Percentiles rank a stretch among this genome's conserved stretches.
Evolutionary conservation across 345 rosid species (phyloP).

Genomic region (Heritiera fomes): DNA sequence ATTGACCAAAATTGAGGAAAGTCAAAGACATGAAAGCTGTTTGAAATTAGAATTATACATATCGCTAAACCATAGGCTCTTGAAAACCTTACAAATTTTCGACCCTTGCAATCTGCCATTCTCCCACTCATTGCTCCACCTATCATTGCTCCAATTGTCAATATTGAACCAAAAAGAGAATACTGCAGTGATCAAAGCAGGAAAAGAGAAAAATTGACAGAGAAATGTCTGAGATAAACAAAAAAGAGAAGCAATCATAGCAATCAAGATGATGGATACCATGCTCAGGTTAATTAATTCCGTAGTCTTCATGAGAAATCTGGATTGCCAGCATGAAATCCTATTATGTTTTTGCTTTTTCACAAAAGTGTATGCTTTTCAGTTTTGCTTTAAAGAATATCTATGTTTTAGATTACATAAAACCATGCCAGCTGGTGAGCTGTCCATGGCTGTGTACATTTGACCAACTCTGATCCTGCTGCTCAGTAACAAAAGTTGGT

Average conservation of each 20-base stretch:
- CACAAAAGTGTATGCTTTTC: too few species aligned
- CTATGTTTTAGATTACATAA: too few species aligned
- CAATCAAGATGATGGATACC: neutral
- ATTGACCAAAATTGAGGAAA: neutral
- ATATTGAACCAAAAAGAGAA: constrained; percentile 74
- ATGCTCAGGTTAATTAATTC: neutral
- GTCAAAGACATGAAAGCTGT: neutral
- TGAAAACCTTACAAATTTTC: constrained; percentile 57
- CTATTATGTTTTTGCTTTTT: too few species aligned
- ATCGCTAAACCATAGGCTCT: neutral
- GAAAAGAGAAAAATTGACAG: neutral
- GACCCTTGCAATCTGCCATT: constrained; percentile 64
- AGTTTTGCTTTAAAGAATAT: too few species aligned
- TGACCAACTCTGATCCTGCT: neutral
- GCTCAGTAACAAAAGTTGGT: neutral
- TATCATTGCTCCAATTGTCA: constrained; percentile 81
- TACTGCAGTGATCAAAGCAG: constrained; percentile 43
- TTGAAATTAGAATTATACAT: neutral
- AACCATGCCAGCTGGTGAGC: too few species aligned
- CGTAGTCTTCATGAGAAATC: neutral
- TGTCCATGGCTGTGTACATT: neutral
- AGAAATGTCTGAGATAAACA: neutral
- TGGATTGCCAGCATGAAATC: too few species aligned
- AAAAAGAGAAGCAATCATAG: neutral
- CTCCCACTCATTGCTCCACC: constrained; percentile 75